These are phyloP conservation scores for Dictyostelium firmibasis DNA, from an alignment of 78 protist genomes.

Conservation along the genomic window DNA sequence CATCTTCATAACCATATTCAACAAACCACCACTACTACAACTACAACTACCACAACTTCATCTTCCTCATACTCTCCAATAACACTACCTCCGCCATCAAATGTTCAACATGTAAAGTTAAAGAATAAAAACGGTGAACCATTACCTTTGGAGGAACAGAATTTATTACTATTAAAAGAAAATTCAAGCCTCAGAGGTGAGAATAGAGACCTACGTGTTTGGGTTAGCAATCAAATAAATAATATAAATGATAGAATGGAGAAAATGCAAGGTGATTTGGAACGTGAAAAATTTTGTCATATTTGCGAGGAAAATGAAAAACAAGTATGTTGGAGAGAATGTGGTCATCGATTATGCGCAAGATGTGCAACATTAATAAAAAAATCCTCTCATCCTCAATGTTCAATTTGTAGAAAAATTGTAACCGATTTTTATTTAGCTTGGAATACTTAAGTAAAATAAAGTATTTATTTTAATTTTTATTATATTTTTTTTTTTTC, in stretches of 20 bases:
- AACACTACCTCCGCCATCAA: conserved; percentile 18
- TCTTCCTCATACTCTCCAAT: background rate
- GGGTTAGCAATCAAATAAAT: conserved; percentile 27
- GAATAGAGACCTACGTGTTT: conserved; percentile 1
- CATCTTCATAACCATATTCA: background rate
- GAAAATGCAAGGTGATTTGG: conserved; percentile 41
- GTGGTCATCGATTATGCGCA: conserved; percentile 65
- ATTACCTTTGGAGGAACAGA: conserved; percentile 50
- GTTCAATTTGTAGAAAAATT: conserved; percentile 15
- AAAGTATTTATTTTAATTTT: too few relatives aligned
- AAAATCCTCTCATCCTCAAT: conserved; percentile 8
- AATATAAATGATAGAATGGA: conserved; percentile 15
- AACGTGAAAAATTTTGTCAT: conserved; percentile 52
- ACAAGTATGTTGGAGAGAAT: conserved; percentile 53
- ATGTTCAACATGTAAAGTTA: background rate
- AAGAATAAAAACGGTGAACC: conserved; percentile 23
- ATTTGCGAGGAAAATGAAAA: conserved; percentile 69
- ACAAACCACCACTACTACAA: background rate
- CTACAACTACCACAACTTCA: background rate
- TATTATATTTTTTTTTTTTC: too few relatives aligned
- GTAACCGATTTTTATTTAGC: conserved; percentile 13
- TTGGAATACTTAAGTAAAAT: background rate
- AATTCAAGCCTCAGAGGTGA: conserved; percentile 13
- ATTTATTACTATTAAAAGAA: conserved; percentile 24
- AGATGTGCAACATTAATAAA: conserved; percentile 44